A percentile compares a stretch with the other conserved stretches of the same genome.
These are phyloP conservation scores for Colletotrichum tofieldiae DNA, from an alignment of 2,329 filamentous ascomycete genomes.

Conservation along the genomic window DNA sequence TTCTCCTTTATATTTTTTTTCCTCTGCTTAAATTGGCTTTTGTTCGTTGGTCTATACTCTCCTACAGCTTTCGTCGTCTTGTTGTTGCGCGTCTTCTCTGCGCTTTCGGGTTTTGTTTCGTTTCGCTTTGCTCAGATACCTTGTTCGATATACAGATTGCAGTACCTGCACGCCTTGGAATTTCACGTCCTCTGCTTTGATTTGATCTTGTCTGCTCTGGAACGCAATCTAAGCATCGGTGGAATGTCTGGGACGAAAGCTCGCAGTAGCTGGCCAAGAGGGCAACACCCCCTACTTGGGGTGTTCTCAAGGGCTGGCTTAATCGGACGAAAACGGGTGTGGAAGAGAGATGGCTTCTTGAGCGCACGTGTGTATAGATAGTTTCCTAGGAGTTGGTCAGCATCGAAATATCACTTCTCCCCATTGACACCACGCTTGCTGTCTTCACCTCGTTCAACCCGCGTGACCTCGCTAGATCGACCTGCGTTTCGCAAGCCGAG, in stretches of 20 bases:
- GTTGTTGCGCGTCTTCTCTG: background rate
- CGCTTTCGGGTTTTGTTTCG: constrained; percentile 39
- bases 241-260: constrained; percentile 11
- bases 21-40: constrained; percentile 45
- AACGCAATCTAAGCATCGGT: constrained; percentile 24
- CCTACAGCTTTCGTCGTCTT: constrained; percentile 44
- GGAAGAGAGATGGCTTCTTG: constrained; percentile 18
- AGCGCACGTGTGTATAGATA: constrained; percentile 40
- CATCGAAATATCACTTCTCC: constrained; percentile 39
- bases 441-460: background rate
- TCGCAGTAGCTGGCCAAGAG: constrained; percentile 2
- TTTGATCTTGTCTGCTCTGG: constrained; percentile 25
- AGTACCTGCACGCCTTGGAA: constrained; percentile 42
- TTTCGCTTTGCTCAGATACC: constrained; percentile 64
- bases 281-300: background rate
- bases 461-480: no score
- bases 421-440: constrained; percentile 9
- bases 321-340: background rate
- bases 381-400: constrained; percentile 32
- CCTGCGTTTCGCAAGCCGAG: background rate
- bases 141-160: constrained; percentile 71
- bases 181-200: constrained; percentile 27
- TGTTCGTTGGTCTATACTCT: constrained; percentile 51
- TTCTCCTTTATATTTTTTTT: constrained; percentile 53
- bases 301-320: background rate